A percentile compares a stretch with the other conserved stretches of the same genome.
Evolutionary conservation across 83 land plant species (phyloP).

Genomic region (Diphasiastrum complanatum): DNA sequence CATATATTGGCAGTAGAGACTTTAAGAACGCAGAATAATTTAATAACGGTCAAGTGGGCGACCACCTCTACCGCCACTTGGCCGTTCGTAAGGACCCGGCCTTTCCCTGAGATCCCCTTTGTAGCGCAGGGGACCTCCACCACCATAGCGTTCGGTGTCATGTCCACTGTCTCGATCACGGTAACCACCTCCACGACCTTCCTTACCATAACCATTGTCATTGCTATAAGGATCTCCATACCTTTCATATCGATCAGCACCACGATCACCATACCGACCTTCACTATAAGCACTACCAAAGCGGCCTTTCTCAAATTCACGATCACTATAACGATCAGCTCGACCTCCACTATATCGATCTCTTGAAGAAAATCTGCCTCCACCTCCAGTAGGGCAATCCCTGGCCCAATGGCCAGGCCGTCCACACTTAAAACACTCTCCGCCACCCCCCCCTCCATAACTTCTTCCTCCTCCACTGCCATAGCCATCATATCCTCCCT

Average conservation of each 20-base stretch:
- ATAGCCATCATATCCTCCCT: too few relatives aligned
- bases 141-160: slow-evolving; percentile 20
- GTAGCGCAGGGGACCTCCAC: slow-evolving; percentile 45
- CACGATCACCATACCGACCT: slow-evolving; percentile 1
- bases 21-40: too few relatives aligned
- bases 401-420: slow-evolving; percentile 1
- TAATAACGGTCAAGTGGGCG: too few relatives aligned
- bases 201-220: slow-evolving; percentile 29
- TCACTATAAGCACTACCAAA: slow-evolving; percentile 46
- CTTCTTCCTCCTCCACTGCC: too few relatives aligned
- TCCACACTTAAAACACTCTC: slow-evolving; percentile 4
- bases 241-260: slow-evolving; percentile 46
- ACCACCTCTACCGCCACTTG: slow-evolving; percentile 19
- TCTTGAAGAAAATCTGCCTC: neutral
- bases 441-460: slow-evolving; percentile 13
- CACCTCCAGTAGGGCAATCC: slow-evolving; percentile 27
- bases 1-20: too few relatives aligned
- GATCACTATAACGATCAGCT: slow-evolving; percentile 36
- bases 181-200: neutral
- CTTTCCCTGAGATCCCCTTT: slow-evolving; percentile 50
- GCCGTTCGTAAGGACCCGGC: slow-evolving; percentile 70
- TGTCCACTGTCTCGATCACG: slow-evolving; percentile 1
- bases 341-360: slow-evolving; percentile 33
- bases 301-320: slow-evolving; percentile 40
- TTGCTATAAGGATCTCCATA: slow-evolving; percentile 32